Percentiles rank a stretch among this genome's conserved stretches.
These are phyloP conservation scores for Sporothrix mexicana DNA, from an alignment of 2,329 filamentous ascomycete genomes.

Conservation along the genomic window DNA sequence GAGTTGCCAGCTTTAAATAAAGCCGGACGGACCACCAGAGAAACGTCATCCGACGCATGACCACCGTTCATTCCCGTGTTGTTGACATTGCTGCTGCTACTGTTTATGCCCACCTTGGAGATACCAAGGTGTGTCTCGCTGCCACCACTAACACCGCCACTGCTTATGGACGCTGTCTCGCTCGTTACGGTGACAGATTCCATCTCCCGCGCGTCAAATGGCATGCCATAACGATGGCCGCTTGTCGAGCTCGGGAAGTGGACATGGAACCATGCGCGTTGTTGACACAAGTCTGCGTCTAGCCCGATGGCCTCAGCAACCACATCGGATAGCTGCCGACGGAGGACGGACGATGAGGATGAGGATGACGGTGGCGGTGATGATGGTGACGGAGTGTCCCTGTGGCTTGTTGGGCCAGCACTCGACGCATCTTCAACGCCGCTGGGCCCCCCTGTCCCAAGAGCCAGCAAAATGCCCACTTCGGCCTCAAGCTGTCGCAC, in stretches of 20 bases:
- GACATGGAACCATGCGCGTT: constrained; percentile 34
- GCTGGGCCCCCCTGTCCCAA: background rate
- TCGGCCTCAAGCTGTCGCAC: constrained; percentile 25
- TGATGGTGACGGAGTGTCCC: background rate
- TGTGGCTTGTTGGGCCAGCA: background rate
- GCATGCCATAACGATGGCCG: constrained; percentile 32
- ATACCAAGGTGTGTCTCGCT: background rate
- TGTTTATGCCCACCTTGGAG: background rate
- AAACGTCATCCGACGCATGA: constrained; percentile 5
- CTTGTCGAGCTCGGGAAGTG: constrained; percentile 28
- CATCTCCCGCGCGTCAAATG: constrained; percentile 30
- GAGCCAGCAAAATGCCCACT: constrained; percentile 21
- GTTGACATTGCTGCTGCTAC: constrained; percentile 1
- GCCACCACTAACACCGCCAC: background rate
- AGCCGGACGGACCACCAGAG: constrained; percentile 31
- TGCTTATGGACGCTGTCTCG: background rate
- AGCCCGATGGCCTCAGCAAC: constrained; percentile 29
- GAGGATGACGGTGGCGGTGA: background rate
- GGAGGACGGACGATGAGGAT: background rate
- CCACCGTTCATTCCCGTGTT: background rate
- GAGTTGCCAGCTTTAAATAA: constrained; percentile 35
- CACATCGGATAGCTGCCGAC: constrained; percentile 20
- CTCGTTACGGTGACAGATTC: constrained; percentile 8
- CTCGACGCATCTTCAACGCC: background rate
- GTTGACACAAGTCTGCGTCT: constrained; percentile 35